Evolutionary conservation across 2,329 filamentous ascomycete genomes (phyloP).

Genomic region (Xylariales sp.): DNA sequence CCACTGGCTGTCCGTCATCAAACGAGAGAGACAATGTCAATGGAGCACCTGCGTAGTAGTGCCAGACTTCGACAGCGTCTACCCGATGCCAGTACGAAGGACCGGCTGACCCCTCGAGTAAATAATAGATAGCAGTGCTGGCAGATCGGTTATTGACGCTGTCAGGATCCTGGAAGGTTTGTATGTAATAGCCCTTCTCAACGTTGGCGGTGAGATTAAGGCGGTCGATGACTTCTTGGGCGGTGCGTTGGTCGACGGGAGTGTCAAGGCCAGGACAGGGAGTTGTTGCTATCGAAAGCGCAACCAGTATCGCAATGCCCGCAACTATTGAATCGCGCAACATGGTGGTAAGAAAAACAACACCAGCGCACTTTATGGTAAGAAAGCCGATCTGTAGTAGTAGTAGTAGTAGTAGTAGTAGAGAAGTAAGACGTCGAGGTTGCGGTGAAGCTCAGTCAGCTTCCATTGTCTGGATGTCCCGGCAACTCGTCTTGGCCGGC

Average conservation of each 20-base stretch:
- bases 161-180: constrained; percentile 40
- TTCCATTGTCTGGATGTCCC: too few relatives aligned
- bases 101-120: constrained; percentile 33
- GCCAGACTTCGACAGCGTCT: constrained; percentile 48
- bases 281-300: too few relatives aligned
- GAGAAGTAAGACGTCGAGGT: too few relatives aligned
- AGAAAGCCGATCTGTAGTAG: too few relatives aligned
- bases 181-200: constrained; percentile 45
- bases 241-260: constrained; percentile 25
- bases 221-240: constrained; percentile 37
- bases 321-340: too few relatives aligned
- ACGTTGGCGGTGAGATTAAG: constrained; percentile 39
- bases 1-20: constrained; percentile 36
- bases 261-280: not conserved
- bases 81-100: constrained; percentile 47
- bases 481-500: too few relatives aligned
- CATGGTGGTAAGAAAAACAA: too few relatives aligned
- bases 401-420: too few relatives aligned
- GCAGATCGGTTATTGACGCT: constrained; percentile 31
- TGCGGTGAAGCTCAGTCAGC: too few relatives aligned
- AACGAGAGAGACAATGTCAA: constrained; percentile 38
- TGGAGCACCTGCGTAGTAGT: constrained; percentile 49
- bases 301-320: too few relatives aligned
- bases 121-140: constrained; percentile 50
- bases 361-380: too few relatives aligned